Evolutionary conservation across 805 yeast species (phyloP), one percentile per base, ranked within the genome.

Genomic region (Metschnikowia cubensis): DNA sequence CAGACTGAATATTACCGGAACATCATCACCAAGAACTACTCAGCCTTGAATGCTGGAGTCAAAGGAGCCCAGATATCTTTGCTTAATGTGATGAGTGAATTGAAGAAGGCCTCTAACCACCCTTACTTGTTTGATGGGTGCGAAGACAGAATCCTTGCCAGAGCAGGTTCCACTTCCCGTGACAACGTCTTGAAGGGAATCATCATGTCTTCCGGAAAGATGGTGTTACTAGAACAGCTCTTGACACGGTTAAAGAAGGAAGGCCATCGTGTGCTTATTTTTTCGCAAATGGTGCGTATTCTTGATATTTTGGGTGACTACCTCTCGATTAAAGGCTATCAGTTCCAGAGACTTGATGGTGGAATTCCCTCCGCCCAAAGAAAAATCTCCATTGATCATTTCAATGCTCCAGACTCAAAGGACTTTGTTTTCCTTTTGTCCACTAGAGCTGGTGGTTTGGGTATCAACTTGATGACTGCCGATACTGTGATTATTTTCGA

Each of bases 361-460:
- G 95, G 98, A 3, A 84, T 94, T 37, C 95, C 97, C 3, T 89
- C 97, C 1, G 82, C 94, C 3, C 95, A 91, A 58, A 83, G 99
- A 69, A 82, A 97, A 65, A 83, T 91, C 31, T 87, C 98, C 2
- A 94, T 94, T 61, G 99, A 94, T 64, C 99, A 94, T 66, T 94
- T 87, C 75, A 94, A 94, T 69, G 89, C 96, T 0, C 94, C 92
- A 1, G 96, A 82, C 44, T 89, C 97, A 3, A 86, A 84, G 49
- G 99, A 94, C 67, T 92, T 91, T 64, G 95, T 84, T 2, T 94
- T 94, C 56, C 69, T 94, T 62, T 74, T 94, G 47, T 86, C 96
- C 21, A 94, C 99, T 0, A 82, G 99, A 74, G 99, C 99, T 13
- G 99, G 99, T 74, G 99, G 99, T 48, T 76, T 94, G 53, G 99